Conservation (phyloP, 2,329 filamentous ascomycete genomes). For the Erysiphe pulchra region DNA sequence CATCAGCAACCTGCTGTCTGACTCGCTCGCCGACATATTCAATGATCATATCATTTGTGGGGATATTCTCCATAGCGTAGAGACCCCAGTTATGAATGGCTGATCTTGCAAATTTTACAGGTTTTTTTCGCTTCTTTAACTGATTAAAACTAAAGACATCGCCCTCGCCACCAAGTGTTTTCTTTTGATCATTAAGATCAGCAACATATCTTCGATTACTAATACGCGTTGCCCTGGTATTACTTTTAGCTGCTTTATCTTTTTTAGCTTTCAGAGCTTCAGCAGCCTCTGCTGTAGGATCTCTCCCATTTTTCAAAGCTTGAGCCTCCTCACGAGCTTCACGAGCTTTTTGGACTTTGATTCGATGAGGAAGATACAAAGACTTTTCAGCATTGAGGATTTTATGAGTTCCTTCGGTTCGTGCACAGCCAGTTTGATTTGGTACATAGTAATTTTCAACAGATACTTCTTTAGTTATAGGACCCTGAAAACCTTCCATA, state of each 20-base stretch:
- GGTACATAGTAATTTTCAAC: constrained; percentile 56
- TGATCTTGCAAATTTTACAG: constrained; percentile 88
- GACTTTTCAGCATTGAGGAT: constrained; percentile 95
- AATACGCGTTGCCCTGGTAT: constrained; percentile 77
- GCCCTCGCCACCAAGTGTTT: constrained; percentile 55
- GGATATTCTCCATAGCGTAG: constrained; percentile 92
- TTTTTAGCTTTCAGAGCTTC: constrained; percentile 49
- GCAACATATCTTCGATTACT: constrained; percentile 88
- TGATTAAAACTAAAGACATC: constrained; percentile 96
- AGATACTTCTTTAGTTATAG: constrained; percentile 14
- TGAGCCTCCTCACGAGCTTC: constrained; percentile 62
- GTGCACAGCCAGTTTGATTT: constrained; percentile 61
- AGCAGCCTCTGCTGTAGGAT: constrained; percentile 36
- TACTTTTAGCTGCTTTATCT: constrained; percentile 66
- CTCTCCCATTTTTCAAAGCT: constrained; percentile 40
- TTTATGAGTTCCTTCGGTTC: constrained; percentile 83
- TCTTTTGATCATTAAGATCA: constrained; percentile 87
- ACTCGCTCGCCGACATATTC: constrained; percentile 98
- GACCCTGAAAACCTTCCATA: constrained; percentile 25
- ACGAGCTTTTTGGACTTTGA: constrained; percentile 76
- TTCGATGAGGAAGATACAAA: constrained; percentile 90
- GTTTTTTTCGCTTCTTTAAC: constrained; percentile 98
- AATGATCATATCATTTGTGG: constrained; percentile 97
- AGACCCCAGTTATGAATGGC: constrained; percentile 98
- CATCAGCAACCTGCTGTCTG: constrained; percentile 87